A percentile compares a stretch with the other conserved stretches of the same genome.
Conservation (phyloP, 768 basidiomycete genomes). For the Psilocybe tampanensis region DNA sequence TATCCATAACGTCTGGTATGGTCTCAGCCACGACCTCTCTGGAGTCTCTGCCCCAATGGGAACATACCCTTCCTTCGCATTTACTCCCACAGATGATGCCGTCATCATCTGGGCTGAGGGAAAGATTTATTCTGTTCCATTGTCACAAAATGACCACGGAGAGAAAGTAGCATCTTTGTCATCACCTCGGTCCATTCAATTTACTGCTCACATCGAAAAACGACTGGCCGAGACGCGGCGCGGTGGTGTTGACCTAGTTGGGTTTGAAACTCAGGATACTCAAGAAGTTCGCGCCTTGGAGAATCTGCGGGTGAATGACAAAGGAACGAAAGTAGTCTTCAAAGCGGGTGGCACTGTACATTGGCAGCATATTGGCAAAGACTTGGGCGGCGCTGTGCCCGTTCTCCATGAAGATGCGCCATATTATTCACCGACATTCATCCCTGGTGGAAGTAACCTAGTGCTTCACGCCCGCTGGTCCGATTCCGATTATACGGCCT, state of each 20-base stretch:
- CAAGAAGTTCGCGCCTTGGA: conserved; percentile 66
- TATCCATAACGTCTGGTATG: conserved; percentile 65
- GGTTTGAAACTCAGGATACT: conserved; percentile 52
- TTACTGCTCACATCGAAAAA: conserved; percentile 65
- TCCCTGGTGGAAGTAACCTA: conserved; percentile 49
- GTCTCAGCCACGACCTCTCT: conserved; percentile 68
- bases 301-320: conserved; percentile 58
- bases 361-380: conserved; percentile 43
- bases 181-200: conserved; percentile 51
- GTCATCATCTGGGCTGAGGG: conserved; percentile 78
- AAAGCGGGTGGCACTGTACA: conserved; percentile 68
- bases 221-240: conserved; percentile 62
- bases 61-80: conserved; percentile 77
- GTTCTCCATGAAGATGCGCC: conserved; percentile 46
- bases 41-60: conserved; percentile 74
- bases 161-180: conserved; percentile 46
- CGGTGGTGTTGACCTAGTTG: conserved; percentile 50
- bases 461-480: conserved; percentile 74
- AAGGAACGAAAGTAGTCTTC: conserved; percentile 58
- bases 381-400: conserved; percentile 42
- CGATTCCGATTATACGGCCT: conserved; percentile 57
- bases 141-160: conserved; percentile 50
- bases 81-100: conserved; percentile 58
- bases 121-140: conserved; percentile 64
- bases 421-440: conserved; percentile 73